These are phyloP conservation scores for Auricularia cornea DNA, from an alignment of 768 basidiomycete species.

Conservation along the genomic window DNA sequence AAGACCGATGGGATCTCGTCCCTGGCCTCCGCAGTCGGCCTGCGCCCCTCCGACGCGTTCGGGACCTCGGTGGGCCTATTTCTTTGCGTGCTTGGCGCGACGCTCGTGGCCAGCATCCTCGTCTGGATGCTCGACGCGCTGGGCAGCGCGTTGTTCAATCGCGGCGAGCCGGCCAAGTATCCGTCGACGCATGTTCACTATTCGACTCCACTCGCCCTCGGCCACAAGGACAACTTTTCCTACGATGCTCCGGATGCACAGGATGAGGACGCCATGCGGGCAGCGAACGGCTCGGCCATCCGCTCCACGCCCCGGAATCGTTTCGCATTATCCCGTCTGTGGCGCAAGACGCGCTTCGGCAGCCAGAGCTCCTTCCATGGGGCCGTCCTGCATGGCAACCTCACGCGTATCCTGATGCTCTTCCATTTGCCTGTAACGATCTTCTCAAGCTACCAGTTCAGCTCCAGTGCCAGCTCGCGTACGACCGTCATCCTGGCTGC, in stretches of 20 bases:
- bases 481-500: conserved; percentile 71
- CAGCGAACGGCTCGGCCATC: background rate
- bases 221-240: background rate
- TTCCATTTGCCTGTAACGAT: conserved; percentile 94
- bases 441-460: conserved; percentile 85
- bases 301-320: background rate
- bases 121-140: conserved; percentile 67
- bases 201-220: conserved; percentile 2
- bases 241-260: conserved; percentile 19
- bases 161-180: background rate
- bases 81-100: conserved; percentile 64
- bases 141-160: conserved; percentile 7
- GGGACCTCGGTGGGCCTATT: conserved; percentile 76
- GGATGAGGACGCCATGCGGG: background rate
- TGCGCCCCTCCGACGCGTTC: conserved; percentile 77
- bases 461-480: conserved; percentile 42
- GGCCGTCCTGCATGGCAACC: conserved; percentile 78
- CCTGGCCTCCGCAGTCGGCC: conserved; percentile 77
- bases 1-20: conserved; percentile 64
- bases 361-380: conserved; percentile 73
- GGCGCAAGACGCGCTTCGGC: conserved; percentile 11
- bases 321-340: background rate
- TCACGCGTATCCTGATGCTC: conserved; percentile 80
- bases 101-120: conserved; percentile 58
- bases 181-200: background rate